A percentile compares a stretch with the other conserved stretches of the same genome.
Conservation (phyloP, 805 yeast genomes). For the Metschnikowia hibisci region DNA sequence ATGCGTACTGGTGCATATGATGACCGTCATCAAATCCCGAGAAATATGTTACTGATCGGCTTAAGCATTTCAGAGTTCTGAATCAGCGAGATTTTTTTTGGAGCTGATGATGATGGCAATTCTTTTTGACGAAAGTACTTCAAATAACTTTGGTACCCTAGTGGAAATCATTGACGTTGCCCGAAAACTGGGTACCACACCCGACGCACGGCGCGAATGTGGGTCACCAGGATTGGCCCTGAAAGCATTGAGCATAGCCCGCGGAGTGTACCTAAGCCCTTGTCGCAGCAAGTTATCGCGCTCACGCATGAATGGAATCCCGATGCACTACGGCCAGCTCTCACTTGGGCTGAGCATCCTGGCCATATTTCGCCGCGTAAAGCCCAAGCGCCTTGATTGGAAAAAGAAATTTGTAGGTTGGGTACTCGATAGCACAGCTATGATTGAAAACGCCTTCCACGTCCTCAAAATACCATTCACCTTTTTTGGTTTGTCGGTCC, state of each 20-base stretch:
- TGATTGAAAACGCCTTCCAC: slow-evolving; percentile 97
- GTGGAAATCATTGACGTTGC: no score
- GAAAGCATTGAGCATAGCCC: background rate
- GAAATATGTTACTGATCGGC: background rate
- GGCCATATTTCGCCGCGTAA: slow-evolving; percentile 37
- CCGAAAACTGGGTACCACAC: no score
- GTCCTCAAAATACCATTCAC: slow-evolving; percentile 82
- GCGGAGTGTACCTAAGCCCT: background rate
- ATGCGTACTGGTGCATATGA: background rate
- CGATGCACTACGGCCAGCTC: background rate
- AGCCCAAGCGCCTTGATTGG: slow-evolving; percentile 92
- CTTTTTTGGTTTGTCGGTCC: slow-evolving; percentile 62
- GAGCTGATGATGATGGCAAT: no score
- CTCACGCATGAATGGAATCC: background rate
- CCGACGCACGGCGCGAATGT: background rate
- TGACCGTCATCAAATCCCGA: background rate
- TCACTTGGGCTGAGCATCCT: slow-evolving; percentile 11
- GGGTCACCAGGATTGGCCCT: background rate
- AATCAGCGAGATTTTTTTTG: no score
- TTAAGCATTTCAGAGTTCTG: no score
- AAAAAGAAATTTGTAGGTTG: slow-evolving; percentile 84
- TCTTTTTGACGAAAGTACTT: no score
- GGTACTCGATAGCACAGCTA: slow-evolving; percentile 87
- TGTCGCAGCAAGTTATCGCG: background rate
- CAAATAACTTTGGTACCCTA: no score